Evolutionary conservation across 139 green algal species (phyloP).

Genomic region (Tetratostichococcus sp.): DNA sequence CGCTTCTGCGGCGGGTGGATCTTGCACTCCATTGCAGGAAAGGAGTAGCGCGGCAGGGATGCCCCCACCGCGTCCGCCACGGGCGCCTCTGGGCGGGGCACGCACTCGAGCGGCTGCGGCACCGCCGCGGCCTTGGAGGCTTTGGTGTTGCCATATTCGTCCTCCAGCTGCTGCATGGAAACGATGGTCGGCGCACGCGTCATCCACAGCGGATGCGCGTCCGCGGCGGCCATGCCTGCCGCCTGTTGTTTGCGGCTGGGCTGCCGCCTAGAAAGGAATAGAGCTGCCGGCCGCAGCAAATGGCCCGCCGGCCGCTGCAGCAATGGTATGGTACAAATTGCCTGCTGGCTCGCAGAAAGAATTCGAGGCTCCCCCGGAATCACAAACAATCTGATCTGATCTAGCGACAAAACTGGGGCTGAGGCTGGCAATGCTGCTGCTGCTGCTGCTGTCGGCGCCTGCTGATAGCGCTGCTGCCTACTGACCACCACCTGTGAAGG

Average conservation of each 20-base stretch:
- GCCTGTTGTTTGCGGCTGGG: too few species aligned
- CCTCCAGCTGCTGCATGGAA: conserved; percentile 39
- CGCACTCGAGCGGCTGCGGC: conserved; percentile 11
- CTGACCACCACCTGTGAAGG: neutral
- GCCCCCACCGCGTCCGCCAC: conserved; percentile 25
- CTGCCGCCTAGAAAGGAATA: too few species aligned
- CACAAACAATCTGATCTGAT: neutral
- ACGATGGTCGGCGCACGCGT: conserved; percentile 30
- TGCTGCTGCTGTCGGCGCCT: neutral
- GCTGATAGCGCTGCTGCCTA: neutral
- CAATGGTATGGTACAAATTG: conserved; percentile 1
- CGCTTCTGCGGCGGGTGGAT: conserved; percentile 23
- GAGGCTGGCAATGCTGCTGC: neutral
- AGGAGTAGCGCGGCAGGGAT: conserved; percentile 27
- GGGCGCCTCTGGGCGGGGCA: conserved; percentile 17
- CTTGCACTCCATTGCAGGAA: conserved; percentile 9
- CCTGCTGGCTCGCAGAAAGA: neutral
- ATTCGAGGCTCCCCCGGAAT: conserved; percentile 11
- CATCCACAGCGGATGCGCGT: conserved; percentile 24
- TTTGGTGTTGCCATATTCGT: neutral
- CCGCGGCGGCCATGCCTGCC: neutral
- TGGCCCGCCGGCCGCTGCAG: too few species aligned
- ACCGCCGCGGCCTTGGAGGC: neutral
- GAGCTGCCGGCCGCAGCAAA: too few species aligned
- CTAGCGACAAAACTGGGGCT: neutral